These are phyloP conservation scores for Lactarius akahatsu DNA, from an alignment of 768 basidiomycete species.

Conservation along the genomic window DNA sequence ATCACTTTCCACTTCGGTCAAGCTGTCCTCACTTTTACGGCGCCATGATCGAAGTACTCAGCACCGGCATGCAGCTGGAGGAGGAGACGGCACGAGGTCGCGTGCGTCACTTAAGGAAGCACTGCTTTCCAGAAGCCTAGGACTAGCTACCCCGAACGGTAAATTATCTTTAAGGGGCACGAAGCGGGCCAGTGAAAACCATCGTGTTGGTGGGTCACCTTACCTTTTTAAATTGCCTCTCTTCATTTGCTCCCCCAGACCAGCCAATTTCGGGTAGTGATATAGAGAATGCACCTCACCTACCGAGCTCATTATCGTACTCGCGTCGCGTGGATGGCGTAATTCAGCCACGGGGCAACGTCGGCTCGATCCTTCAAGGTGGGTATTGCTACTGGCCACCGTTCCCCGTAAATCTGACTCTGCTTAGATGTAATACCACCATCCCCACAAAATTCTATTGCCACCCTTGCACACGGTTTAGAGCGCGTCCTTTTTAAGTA, in stretches of 20 bases:
- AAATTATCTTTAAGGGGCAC: not conserved
- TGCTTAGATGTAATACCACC: slow-evolving; percentile 45
- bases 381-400: not conserved
- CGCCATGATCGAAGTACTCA: not conserved
- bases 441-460: slow-evolving; percentile 52
- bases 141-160: not conserved
- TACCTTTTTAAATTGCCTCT: not conserved
- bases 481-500: slow-evolving; percentile 77
- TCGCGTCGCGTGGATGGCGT: slow-evolving; percentile 31
- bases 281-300: not conserved
- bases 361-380: slow-evolving; percentile 27
- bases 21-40: not conserved
- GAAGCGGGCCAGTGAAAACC: not conserved
- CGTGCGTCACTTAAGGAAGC: not conserved
- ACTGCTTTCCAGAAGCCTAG: not conserved
- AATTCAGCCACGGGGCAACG: slow-evolving; percentile 21
- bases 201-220: slow-evolving; percentile 6
- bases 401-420: not conserved
- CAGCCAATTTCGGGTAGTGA: not conserved
- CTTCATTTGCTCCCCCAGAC: slow-evolving; percentile 10
- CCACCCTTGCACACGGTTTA: slow-evolving; percentile 62
- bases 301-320: slow-evolving; percentile 15
- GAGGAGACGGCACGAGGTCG: not conserved
- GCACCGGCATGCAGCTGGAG: not conserved
- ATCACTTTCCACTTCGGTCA: not conserved